phyloP scores from a whole-genome alignment of 495 filamentous ascomycete genomes.

The Rusavskia elegans region DNA sequence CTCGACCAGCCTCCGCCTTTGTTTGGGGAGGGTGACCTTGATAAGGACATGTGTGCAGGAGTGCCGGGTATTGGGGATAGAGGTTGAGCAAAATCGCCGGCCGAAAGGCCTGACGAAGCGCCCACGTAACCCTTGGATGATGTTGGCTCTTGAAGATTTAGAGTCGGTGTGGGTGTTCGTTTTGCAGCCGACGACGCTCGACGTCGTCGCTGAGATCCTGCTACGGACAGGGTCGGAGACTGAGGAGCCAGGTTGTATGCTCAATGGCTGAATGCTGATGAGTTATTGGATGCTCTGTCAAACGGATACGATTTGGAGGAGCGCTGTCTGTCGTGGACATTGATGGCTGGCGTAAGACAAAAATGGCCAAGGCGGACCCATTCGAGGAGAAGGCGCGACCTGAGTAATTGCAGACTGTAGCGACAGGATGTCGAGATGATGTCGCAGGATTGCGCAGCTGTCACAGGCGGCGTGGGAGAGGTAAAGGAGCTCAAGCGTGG shows the following conservation, averaged over 20 bases:
- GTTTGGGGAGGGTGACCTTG: constrained; percentile 68
- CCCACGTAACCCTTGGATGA: constrained; percentile 10
- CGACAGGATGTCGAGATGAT: too few species aligned
- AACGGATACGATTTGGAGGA: too few species aligned
- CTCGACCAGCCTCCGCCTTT: constrained; percentile 76
- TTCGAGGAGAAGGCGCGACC: neutral
- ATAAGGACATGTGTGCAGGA: constrained; percentile 50
- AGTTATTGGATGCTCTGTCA: neutral
- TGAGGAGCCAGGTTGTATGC: constrained; percentile 13
- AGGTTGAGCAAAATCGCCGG: constrained; percentile 13
- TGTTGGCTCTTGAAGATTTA: constrained; percentile 8
- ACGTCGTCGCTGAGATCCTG: constrained; percentile 13
- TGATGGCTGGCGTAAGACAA: neutral
- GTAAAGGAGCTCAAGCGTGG: neutral
- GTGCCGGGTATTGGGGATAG: constrained; percentile 14
- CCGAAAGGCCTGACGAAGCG: constrained; percentile 14
- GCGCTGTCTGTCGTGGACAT: neutral
- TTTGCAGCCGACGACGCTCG: constrained; percentile 13
- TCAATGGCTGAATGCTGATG: neutral
- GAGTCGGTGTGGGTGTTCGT: constrained; percentile 8
- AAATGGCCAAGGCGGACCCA: neutral
- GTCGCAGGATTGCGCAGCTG: too few species aligned
- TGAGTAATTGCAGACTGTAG: too few species aligned
- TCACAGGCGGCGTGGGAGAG: neutral
- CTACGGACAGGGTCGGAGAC: constrained; percentile 6